Base-by-base conservation (phyloP, 1,284 basidiomycete species). In the Somion occarium region DNA sequence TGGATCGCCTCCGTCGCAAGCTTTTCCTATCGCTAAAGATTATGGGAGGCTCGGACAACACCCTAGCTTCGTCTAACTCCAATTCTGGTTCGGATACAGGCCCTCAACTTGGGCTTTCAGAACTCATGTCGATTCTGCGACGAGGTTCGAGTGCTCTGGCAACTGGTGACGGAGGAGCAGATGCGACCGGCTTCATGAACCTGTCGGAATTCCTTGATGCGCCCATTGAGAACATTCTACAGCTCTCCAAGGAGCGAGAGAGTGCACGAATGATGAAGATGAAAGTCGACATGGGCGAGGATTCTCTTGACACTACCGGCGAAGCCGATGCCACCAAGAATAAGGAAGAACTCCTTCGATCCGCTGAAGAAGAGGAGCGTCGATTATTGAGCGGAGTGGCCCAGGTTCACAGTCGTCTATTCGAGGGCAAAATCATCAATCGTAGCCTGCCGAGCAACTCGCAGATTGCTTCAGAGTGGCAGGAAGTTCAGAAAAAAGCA, bases 21-120 rank as follows among this genome's bases (percentile, higher is more conserved):
- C 67, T 84, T 2, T 84, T 83, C 64, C 70, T 84, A 3, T 82
- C 82, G 0, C 56, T 78, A 39, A 83, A 82, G 62, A 73, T 82
- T 51, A 79, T 82, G 75, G 69, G 72, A 15, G n/a, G 22, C 26
- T 68, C 67, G 44, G 61, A 62, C 34, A 38, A 59, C n/a, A 25
- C 22, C 1, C 45, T 61, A 5, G 60, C 59, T 1, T 38, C 54
- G 3, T 48, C 51, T 19, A 60, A 4, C 51, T 62, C 39, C 55
- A 54, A 57, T 15, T 59, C 69, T 9, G 57, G 60, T 37, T n/a
- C n/a, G n/a, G n/a, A n/a, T n/a, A n/a, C n/a, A n/a, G 58, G 62
- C 5, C 50, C 61, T 1, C 65, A 61, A 15, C 57, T 78, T 20
- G 70, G 68, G 44, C 70, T 62, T 2, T 65, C 59, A n/a, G 81